Evolutionary conservation across 495 filamentous ascomycete species (phyloP), one percentile per base, ranked within the genome.

Genomic region (Hyphodiscus hymeniophilus): DNA sequence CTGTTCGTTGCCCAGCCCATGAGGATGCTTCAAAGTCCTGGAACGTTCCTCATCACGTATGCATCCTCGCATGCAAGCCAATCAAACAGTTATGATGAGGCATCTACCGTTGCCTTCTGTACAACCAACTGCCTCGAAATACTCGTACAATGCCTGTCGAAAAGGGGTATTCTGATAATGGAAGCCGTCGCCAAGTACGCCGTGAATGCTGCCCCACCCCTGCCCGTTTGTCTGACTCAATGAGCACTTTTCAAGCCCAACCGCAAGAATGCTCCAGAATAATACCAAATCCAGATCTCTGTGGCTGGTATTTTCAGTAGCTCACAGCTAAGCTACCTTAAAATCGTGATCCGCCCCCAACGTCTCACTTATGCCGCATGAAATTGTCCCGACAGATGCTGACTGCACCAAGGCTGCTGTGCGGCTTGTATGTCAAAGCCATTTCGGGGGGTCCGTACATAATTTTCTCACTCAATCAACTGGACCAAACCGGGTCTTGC

Each of bases 401-500:
- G 26, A 28, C 26, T 28, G 26, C 26, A 28, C 10, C 5, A 28
- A 28, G 26, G 26, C 26, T 28, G 26, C 26, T 28, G 26, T 28
- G n/a, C n/a, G n/a, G n/a, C n/a, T n/a, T n/a, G n/a, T n/a, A 28
- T 10, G 26, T 28, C 26, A 28, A 28, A 28, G 26, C 26, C 10
- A 5, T 28, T 10, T 28, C 10, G 26, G 26, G 26, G 10, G 10
- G 4, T 28, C 10, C 10, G 26, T 28, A 28, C 26, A 28, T 28
- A 10, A 28, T 10, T 5, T 28, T 28, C 26, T 28, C 10, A 5
- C 10, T 13, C 24, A 42, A 39, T 58, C 47, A 58, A 38, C 45
- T 47, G 7, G 55, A 28, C 51, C 51, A 54, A 3, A 51, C 32
- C 7, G 45, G 18, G 10, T 57, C 40, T 17, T 57, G 54, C 21